Base-by-base conservation (phyloP, 495 filamentous ascomycete genomes). In the Alectoria sarmentosa region DNA sequence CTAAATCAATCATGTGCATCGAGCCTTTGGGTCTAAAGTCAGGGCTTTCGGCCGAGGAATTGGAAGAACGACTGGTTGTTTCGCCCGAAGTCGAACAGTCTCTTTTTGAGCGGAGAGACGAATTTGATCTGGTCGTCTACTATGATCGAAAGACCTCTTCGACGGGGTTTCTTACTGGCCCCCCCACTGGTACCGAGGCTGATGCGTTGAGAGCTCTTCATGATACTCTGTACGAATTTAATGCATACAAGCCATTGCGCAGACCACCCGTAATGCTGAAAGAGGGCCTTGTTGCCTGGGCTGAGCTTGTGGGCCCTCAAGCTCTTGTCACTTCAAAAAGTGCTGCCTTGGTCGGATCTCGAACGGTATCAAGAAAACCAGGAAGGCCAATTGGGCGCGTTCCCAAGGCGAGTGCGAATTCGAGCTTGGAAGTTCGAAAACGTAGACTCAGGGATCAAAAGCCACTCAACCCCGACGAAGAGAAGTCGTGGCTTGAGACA, bases 281-380 rank as follows among this genome's bases (percentile, higher is more conserved):
- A 21, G 95, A 93, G 21, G 94, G 94, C 1, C 73, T 98, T 19
- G 84, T 91, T 58, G 88, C 90, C 48, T 98, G 94, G 94, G 80
- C 86, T 36, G 84, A 90, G 70, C 72, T 93, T 19, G 72, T 96
- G 55, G 93, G 95, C 19, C 74, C 74, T n/a, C 80, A 83, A 64
- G 86, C 87, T 4, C 79, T 97, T 21, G 77, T 75, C 13, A 80
- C 78, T 15, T 84, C 83, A 10, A 78, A 79, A 19, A 87, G 84
- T 26, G 78, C 80, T 17, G 76, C 79, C n/a, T 69, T 80, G 7
- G 78, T 82, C 55, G 75, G 76, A 66, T 55, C 72, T 26, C 78
- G 72, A 59, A 73, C 69, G 34, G 71, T 73, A 7, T 63, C 73
- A 0, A 65, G 66, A 14, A 79, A 74, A 67, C 74, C 79, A 17